Evolutionary conservation across 2,329 filamentous ascomycete species (phyloP), one percentile per base, ranked within the genome.

Genomic region (Penicillium sp.): DNA sequence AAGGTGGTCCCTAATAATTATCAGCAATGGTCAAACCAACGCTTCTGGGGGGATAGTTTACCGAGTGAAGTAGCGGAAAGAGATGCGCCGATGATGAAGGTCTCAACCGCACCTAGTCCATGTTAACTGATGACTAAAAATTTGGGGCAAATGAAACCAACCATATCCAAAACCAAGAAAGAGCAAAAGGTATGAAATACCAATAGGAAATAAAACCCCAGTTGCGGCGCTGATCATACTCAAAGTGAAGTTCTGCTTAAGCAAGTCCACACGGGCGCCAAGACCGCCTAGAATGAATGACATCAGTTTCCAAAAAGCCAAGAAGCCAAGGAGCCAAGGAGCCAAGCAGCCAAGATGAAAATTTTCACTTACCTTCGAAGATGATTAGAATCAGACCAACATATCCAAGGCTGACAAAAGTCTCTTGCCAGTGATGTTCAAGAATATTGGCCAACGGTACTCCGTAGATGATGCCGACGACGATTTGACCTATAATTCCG

Each of bases 311-410:
- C 18, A 45, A 39, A 40, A 2, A 13, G 44, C 36, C 50, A 45
- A 51, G 45, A 24, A 45, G 40, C 29, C 29, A 46, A 27, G 41
- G 47, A 43, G 45, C 18, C 18, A 2, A 18, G 18, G 1, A 18
- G 18, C 2, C 18, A 18, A 2, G 18, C n/a, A n/a, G n/a, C n/a
- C 18, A 18, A 1, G 18, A 18, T 18, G 18, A 18, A 18, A 18
- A 1, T 18, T 18, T 18, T 18, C 2, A 13, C 4, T 24, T 36
- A 69, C 69, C 68, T 58, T 81, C 76, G 52, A 81, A 80, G 38
- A 81, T 80, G 52, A 81, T 79, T 36, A 81, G 61, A 43, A 81
- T 76, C 41, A 80, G 62, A 1, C 79, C 78, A 16, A 81, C 65
- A 59, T 81, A 81, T 21, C 79, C 78, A 21, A 81, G 57, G 2